These are phyloP conservation scores for Chenopodium quinoa DNA, from an alignment of 148 eudicot genomes.

Conservation along the genomic window DNA sequence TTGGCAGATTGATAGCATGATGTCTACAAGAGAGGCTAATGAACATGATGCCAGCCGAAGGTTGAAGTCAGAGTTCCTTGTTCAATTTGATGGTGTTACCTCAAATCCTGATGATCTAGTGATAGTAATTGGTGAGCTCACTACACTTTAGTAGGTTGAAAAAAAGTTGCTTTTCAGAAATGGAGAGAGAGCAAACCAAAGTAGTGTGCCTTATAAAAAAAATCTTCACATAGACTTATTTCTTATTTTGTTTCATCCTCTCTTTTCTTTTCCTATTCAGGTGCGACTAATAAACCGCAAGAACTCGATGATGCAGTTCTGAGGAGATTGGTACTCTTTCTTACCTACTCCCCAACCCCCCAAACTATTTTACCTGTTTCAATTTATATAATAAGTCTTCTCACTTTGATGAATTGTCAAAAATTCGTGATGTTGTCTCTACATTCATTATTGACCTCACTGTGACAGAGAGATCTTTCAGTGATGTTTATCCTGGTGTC, in stretches of 20 bases:
- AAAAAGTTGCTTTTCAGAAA: not conserved
- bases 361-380: not conserved
- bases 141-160: slow-evolving; percentile 3
- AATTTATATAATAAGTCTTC: not conserved
- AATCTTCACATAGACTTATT: not conserved
- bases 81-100: slow-evolving; percentile 95
- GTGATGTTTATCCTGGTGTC: not conserved
- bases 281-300: slow-evolving; percentile 98
- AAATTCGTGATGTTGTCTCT: not conserved
- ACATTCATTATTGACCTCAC: not conserved
- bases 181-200: not conserved
- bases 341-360: not conserved
- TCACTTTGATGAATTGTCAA: not conserved
- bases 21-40: slow-evolving; percentile 82
- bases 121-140: slow-evolving; percentile 75
- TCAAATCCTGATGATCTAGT: slow-evolving; percentile 85
- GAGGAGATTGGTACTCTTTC: slow-evolving; percentile 78
- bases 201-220: not conserved
- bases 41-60: slow-evolving; percentile 99
- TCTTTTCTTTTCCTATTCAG: slow-evolving; percentile 36
- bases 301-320: slow-evolving; percentile 98
- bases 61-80: slow-evolving; percentile 90
- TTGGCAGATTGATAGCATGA: slow-evolving; percentile 85
- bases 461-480: not conserved
- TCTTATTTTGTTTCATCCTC: not conserved